phyloP scores from a whole-genome alignment of 2,329 filamentous ascomycete genomes.

The Aotearoamyces nothofagi region DNA sequence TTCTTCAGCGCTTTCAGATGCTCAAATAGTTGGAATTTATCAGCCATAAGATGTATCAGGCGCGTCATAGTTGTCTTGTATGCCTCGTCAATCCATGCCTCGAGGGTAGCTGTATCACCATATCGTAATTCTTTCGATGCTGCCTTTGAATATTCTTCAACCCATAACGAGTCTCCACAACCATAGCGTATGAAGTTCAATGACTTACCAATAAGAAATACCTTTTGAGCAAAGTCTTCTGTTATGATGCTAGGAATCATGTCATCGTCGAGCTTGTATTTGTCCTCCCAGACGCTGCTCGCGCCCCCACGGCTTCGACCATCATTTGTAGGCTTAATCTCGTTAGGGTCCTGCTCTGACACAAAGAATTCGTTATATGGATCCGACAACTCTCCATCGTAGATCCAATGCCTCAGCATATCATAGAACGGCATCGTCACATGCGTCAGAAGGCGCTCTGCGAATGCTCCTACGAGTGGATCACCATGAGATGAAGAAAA shows the following conservation, averaged over 20 bases:
- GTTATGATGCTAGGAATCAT: conserved; percentile 94
- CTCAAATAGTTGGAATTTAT: conserved; percentile 88
- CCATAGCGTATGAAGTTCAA: conserved; percentile 96
- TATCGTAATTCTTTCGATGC: conserved; percentile 86
- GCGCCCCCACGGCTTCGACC: conserved; percentile 42
- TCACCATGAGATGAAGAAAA: conserved; percentile 92
- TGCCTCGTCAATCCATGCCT: conserved; percentile 88
- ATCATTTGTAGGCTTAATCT: conserved; percentile 27
- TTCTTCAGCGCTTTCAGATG: conserved; percentile 86
- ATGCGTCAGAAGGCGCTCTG: conserved; percentile 71
- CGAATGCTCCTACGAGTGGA: conserved; percentile 85
- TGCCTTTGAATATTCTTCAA: conserved; percentile 85
- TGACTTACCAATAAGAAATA: conserved; percentile 94
- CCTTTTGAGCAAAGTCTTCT: conserved; percentile 84
- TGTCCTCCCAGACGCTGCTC: conserved; percentile 94
- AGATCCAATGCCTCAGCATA: conserved; percentile 93
- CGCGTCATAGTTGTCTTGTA: conserved; percentile 98
- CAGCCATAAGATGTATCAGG: conserved; percentile 82
- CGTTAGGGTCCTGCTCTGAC: conserved; percentile 54
- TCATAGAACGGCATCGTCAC: conserved; percentile 94
- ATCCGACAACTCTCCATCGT: conserved; percentile 94
- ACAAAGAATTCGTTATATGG: conserved; percentile 95
- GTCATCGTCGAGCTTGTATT: conserved; percentile 70
- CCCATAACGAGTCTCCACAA: conserved; percentile 87
- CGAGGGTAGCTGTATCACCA: conserved; percentile 81